phyloP scores from a whole-genome alignment of 768 basidiomycete species.

The Cubamyces lactineus region DNA sequence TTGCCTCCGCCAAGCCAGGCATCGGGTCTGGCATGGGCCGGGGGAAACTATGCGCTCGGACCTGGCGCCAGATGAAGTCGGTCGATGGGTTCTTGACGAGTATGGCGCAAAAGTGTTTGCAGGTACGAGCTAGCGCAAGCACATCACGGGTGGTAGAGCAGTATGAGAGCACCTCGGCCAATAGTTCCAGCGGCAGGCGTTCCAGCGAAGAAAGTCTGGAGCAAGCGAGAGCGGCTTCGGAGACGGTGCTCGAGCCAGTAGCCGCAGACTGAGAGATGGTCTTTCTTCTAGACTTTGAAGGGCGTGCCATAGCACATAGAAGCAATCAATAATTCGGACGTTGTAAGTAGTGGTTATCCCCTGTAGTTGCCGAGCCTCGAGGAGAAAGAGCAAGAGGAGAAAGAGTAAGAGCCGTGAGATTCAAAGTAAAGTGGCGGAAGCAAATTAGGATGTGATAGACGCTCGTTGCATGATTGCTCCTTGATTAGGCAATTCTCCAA shows the following conservation, averaged over 20 bases:
- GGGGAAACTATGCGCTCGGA: conserved; percentile 43
- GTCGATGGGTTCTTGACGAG: conserved; percentile 49
- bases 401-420: too few species aligned
- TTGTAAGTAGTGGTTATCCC: too few species aligned
- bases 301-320: too few species aligned
- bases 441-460: too few species aligned
- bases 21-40: conserved; percentile 46
- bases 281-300: too few species aligned
- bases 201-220: background rate
- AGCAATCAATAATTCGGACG: too few species aligned
- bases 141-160: conserved; percentile 58
- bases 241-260: background rate
- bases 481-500: background rate
- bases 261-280: too few species aligned
- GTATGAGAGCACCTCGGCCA: conserved; percentile 61
- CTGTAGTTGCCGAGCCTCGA: too few species aligned
- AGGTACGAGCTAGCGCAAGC: conserved; percentile 61
- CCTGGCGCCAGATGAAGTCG: conserved; percentile 61
- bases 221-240: background rate
- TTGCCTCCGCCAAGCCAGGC: conserved; percentile 52
- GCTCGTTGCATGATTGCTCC: background rate
- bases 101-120: conserved; percentile 53
- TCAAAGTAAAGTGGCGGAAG: too few species aligned
- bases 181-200: conserved; percentile 59
- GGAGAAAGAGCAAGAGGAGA: too few species aligned